Conservation (phyloP, 2,329 filamentous ascomycete species). For the Botrytis galanthina region DNA sequence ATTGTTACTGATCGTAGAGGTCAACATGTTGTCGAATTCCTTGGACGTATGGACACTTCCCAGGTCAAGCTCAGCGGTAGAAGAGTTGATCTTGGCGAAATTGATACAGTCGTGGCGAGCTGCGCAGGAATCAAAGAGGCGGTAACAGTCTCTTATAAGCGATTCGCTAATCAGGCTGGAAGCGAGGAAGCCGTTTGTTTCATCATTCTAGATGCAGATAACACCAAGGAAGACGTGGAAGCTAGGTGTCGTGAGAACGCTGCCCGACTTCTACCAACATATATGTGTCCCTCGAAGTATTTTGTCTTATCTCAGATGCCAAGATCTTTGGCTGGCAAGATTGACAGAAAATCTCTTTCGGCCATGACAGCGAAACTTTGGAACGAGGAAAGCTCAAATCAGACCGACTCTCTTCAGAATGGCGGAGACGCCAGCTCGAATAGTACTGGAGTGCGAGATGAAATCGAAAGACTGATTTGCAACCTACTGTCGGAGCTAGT, state of each 20-base stretch:
- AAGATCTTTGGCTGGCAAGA: slow-evolving; percentile 14
- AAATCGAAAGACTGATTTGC: neutral
- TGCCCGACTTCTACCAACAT: neutral
- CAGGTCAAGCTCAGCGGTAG: slow-evolving; percentile 66
- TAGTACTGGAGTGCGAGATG: neutral
- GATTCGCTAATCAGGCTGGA: slow-evolving; percentile 7
- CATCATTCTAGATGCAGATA: neutral
- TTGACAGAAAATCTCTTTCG: slow-evolving; percentile 10
- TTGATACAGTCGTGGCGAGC: slow-evolving; percentile 35
- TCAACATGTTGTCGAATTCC: slow-evolving; percentile 50
- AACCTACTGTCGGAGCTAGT: neutral
- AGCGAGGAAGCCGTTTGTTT: slow-evolving; percentile 14
- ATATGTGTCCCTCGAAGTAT: slow-evolving; percentile 12
- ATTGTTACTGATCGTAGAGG: slow-evolving; percentile 53
- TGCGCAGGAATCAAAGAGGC: slow-evolving; percentile 1
- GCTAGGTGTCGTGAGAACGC: neutral
- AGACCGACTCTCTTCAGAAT: neutral
- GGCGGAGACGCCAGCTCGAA: neutral
- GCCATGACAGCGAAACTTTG: neutral
- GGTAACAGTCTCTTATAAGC: slow-evolving; percentile 13
- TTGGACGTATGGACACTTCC: slow-evolving; percentile 57
- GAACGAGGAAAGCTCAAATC: neutral
- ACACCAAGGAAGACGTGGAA: neutral
- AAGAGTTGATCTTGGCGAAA: slow-evolving; percentile 61
- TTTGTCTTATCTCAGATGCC: slow-evolving; percentile 8